Conservation (phyloP, 768 basidiomycete genomes). For the Termitomyces sp. region DNA sequence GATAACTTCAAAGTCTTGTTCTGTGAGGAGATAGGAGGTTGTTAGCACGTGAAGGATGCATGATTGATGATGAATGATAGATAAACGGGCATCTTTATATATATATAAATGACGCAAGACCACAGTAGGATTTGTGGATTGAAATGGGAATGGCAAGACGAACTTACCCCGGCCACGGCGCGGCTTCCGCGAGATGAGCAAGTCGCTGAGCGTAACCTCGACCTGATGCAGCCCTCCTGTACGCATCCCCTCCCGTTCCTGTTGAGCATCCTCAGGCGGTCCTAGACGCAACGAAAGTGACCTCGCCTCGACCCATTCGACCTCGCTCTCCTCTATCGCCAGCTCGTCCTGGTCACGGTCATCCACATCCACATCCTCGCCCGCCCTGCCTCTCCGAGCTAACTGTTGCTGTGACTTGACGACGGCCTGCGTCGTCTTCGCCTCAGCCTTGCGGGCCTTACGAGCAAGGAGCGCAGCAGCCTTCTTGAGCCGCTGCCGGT, state of each 20-base stretch:
- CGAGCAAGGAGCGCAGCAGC: slow-evolving; percentile 32
- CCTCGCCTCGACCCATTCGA: slow-evolving; percentile 6
- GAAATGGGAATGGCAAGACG: neutral
- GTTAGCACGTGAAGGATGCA: neutral
- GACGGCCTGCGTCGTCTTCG: neutral
- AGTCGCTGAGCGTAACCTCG: slow-evolving; percentile 13
- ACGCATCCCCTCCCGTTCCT: neutral
- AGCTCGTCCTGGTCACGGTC: neutral
- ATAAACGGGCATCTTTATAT: neutral
- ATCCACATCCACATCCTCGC: neutral
- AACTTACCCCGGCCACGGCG: slow-evolving; percentile 37
- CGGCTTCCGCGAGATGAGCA: slow-evolving; percentile 29
- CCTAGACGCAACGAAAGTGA: neutral
- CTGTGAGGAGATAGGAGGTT: slow-evolving; percentile 17
- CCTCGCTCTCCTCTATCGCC: slow-evolving; percentile 10
- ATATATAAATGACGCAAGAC: neutral
- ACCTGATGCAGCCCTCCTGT: neutral
- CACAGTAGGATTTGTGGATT: neutral
- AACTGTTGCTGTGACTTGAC: neutral
- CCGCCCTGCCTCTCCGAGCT: neutral
- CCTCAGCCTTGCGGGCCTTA: slow-evolving; percentile 26
- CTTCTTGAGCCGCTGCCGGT: slow-evolving; percentile 40
- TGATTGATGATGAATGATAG: neutral
- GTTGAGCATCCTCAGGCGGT: neutral
- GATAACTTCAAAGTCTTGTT: slow-evolving; percentile 52